Evolutionary conservation across 2,329 filamentous ascomycete genomes (phyloP).

Genomic region (Shiraia bambusicola): DNA sequence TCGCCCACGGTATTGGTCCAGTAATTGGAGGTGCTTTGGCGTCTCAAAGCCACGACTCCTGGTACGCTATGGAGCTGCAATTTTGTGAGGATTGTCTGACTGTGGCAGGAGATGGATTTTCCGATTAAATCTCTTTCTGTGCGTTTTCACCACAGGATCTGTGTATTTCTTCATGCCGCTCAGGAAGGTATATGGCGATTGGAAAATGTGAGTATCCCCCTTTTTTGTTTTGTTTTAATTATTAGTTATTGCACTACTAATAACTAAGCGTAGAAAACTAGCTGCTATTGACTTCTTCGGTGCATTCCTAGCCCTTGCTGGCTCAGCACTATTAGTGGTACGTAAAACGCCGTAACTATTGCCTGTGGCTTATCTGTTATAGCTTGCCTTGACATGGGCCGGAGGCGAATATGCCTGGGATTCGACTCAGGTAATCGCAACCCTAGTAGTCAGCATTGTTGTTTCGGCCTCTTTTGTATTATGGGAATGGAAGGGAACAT

Average conservation of each 20-base stretch:
- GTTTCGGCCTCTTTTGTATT: constrained; percentile 52
- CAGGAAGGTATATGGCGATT: constrained; percentile 50
- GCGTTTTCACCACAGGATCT: constrained; percentile 18
- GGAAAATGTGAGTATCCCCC: constrained; percentile 47
- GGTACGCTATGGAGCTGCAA: constrained; percentile 6
- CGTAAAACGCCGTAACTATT: background rate
- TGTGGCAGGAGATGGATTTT: constrained; percentile 21
- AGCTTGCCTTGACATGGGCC: constrained; percentile 57
- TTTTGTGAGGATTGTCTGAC: background rate
- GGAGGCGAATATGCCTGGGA: constrained; percentile 59
- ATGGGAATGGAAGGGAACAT: constrained; percentile 61
- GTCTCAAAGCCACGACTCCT: constrained; percentile 19
- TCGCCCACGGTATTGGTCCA: constrained; percentile 31
- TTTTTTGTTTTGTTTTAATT: no score
- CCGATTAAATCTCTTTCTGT: constrained; percentile 41
- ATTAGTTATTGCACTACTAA: no score
- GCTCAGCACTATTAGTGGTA: constrained; percentile 60
- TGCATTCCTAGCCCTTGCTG: constrained; percentile 55
- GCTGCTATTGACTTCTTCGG: constrained; percentile 61
- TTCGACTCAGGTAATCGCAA: constrained; percentile 53
- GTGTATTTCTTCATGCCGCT: constrained; percentile 41
- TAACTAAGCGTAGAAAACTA: constrained; percentile 16
- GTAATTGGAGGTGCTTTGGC: constrained; percentile 31
- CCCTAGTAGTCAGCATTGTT: constrained; percentile 54
- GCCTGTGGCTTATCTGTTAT: constrained; percentile 1